These are phyloP conservation scores for Platanthera guangdongensis DNA, from an alignment of 106 monocot species.

Conservation along the genomic window DNA sequence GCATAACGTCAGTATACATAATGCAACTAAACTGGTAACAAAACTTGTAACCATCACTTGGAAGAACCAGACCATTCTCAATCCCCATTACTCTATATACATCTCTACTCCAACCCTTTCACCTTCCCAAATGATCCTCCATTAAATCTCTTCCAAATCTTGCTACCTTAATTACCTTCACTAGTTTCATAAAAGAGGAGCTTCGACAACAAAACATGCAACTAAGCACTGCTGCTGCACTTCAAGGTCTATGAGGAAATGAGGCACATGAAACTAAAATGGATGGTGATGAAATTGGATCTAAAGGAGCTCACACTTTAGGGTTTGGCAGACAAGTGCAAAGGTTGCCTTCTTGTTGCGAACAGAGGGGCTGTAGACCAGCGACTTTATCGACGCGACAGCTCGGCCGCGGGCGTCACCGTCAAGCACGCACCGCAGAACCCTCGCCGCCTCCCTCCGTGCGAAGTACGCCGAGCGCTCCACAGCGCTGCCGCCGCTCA, in stretches of 20 bases:
- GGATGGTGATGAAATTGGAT: not conserved
- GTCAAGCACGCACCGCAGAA: conserved; percentile 61
- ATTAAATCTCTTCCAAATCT: not conserved
- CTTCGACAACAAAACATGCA: not conserved
- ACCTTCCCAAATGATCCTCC: not conserved
- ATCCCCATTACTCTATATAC: not conserved
- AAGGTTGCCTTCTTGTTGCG: conserved; percentile 96
- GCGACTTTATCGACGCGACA: conserved; percentile 73
- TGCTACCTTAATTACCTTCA: not conserved
- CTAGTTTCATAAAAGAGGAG: not conserved
- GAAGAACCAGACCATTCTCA: not conserved
- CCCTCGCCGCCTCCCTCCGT: conserved; percentile 84
- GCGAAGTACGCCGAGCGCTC: conserved; percentile 83
- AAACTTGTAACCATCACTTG: not conserved
- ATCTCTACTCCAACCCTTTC: not conserved
- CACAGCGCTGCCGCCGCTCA: conserved; percentile 30
- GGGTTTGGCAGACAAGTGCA: conserved; percentile 93
- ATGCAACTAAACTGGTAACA: not conserved
- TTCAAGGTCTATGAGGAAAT: not conserved
- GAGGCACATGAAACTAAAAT: not conserved
- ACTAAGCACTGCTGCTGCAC: not conserved
- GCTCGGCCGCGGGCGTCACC: conserved; percentile 73
- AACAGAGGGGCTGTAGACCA: conserved; percentile 77
- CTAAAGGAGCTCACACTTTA: conserved; percentile 55
- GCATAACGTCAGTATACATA: no score